These are phyloP conservation scores for Camellia japonica DNA, from an alignment of 148 eudicot genomes.

Conservation along the genomic window DNA sequence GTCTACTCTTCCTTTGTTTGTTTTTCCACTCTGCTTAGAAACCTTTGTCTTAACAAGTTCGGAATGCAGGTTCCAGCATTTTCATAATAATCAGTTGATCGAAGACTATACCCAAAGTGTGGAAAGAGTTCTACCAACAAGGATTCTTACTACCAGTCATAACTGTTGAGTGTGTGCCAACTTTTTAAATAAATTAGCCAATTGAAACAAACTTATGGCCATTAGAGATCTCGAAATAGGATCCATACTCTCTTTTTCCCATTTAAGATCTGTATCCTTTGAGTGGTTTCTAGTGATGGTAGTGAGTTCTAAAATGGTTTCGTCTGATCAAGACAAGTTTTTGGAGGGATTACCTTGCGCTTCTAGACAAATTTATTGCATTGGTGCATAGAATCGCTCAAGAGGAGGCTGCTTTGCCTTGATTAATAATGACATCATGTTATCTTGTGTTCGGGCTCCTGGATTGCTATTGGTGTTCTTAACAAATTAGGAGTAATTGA, in stretches of 20 bases:
- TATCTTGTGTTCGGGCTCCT: not conserved
- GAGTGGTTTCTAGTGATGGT: not conserved
- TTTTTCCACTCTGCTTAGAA: not conserved
- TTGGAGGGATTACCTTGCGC: not conserved
- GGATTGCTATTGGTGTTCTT: not conserved
- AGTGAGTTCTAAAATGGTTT: not conserved
- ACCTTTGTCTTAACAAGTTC: not conserved
- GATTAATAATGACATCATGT: not conserved
- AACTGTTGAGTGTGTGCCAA: not conserved
- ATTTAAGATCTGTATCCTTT: not conserved
- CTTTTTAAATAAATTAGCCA: not conserved
- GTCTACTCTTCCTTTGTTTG: too few species aligned
- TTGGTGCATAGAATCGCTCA: not conserved
- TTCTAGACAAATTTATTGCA: not conserved
- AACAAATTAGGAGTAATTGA: not conserved
- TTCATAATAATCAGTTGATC: not conserved
- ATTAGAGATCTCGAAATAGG: not conserved
- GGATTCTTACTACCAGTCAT: not conserved
- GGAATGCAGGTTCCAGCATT: not conserved
- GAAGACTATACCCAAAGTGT: not conserved
- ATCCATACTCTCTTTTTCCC: not conserved
- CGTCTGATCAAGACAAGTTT: not conserved
- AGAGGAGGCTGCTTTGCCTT: constrained; percentile 2
- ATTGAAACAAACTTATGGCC: not conserved
- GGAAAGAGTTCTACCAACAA: not conserved